Conservation (phyloP, 129 eudicot genomes). For the Pulicaria dysenterica region DNA sequence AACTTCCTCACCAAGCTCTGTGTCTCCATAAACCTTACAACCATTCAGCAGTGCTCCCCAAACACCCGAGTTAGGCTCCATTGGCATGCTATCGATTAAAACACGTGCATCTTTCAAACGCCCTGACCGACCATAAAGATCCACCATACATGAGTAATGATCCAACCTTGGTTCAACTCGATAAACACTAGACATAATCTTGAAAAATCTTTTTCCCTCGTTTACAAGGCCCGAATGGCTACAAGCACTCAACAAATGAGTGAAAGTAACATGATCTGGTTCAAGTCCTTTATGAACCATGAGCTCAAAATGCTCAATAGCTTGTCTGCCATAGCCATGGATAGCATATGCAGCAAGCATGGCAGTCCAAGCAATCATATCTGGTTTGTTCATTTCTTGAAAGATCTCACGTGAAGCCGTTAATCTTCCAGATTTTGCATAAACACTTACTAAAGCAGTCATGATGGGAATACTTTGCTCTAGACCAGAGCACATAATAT, state of each 20-base stretch:
- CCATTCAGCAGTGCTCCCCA: no score
- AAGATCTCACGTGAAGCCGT: conserved; percentile 33
- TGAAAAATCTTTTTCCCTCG: no score
- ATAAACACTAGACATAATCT: no score
- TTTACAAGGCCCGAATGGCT: conserved; percentile 59
- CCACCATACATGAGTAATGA: no score
- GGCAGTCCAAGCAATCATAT: conserved; percentile 52
- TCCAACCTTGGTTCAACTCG: no score
- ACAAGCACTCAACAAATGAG: conserved; percentile 58
- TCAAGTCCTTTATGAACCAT: conserved; percentile 46
- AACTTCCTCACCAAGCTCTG: no score
- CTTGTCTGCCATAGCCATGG: conserved; percentile 57
- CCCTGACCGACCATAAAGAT: no score
- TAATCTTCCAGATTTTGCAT: conserved; percentile 52
- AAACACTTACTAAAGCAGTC: conserved; percentile 42
- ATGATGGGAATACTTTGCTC: conserved; percentile 27
- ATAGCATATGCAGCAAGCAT: conserved; percentile 53
- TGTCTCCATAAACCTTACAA: no score
- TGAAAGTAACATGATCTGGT: conserved; percentile 66
- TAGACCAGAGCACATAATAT: conserved; percentile 39
- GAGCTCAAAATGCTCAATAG: conserved; percentile 38
- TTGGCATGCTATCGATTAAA: no score
- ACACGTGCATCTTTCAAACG: no score
- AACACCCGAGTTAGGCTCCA: no score
- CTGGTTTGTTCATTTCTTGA: conserved; percentile 38